Evolutionary conservation across 805 yeast genomes (phyloP).

Genomic region (Ogataea zsoltii): DNA sequence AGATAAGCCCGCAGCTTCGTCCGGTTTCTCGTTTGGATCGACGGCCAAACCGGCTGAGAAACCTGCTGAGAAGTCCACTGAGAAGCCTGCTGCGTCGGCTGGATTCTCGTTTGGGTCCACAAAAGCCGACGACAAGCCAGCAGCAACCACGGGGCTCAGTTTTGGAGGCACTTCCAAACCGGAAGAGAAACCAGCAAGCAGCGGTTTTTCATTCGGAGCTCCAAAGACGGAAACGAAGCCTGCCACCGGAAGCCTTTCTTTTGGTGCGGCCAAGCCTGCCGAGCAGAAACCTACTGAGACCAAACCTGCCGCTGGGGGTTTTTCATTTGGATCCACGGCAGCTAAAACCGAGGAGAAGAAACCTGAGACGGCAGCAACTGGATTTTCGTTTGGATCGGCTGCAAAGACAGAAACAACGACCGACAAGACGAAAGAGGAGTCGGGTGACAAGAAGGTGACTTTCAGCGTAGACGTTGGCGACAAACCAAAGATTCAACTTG

Average conservation of each 20-base stretch:
- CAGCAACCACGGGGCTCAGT: constrained; percentile 3
- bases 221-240: constrained; percentile 11
- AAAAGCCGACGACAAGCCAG: constrained; percentile 8
- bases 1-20: constrained; percentile 10
- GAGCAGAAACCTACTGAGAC: not conserved
- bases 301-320: not conserved
- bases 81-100: constrained; percentile 5
- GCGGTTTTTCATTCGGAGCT: constrained; percentile 12
- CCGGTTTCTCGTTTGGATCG: constrained; percentile 11
- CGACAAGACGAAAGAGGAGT: not conserved
- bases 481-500: constrained; percentile 40
- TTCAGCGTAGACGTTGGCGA: constrained; percentile 10
- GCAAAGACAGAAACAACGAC: not conserved
- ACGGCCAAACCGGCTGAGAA: constrained; percentile 6
- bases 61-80: constrained; percentile 6
- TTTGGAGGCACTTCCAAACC: constrained; percentile 12
- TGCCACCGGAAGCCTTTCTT: constrained; percentile 9
- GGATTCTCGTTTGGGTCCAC: constrained; percentile 13
- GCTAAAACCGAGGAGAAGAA: not conserved
- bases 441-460: constrained; percentile 3
- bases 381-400: not conserved
- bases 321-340: not conserved
- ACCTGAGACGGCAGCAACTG: not conserved
- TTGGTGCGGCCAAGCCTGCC: constrained; percentile 14
- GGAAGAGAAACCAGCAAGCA: constrained; percentile 17